phyloP scores from a whole-genome alignment of 169 alveolate species.

The Cryptosporidium ubiquitum region DNA sequence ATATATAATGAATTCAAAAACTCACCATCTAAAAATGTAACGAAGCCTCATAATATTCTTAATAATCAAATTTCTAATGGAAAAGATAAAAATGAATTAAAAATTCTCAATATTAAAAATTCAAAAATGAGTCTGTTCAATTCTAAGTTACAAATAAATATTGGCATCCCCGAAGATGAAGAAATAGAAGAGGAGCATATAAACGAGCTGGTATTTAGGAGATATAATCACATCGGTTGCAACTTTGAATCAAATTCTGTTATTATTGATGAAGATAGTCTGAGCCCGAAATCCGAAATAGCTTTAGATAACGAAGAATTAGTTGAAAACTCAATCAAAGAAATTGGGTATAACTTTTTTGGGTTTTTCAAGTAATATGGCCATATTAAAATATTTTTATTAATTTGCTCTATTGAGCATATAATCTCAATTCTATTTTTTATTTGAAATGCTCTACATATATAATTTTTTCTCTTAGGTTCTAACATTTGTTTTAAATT shows the following conservation, averaged over 20 bases:
- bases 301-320: slow-evolving; percentile 7
- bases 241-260: slow-evolving; percentile 10
- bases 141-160: slow-evolving; percentile 13
- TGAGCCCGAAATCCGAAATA: slow-evolving; percentile 72
- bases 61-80: not conserved
- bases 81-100: not conserved
- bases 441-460: not conserved
- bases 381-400: not conserved
- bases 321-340: slow-evolving; percentile 25
- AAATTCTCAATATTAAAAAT: not conserved
- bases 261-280: slow-evolving; percentile 7
- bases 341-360: slow-evolving; percentile 45
- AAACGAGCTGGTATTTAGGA: not conserved
- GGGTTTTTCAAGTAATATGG: slow-evolving; percentile 44
- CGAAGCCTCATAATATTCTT: not conserved
- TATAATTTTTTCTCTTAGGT: not conserved
- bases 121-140: not conserved
- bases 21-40: not conserved
- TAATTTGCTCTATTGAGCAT: not conserved
- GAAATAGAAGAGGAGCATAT: slow-evolving; percentile 53
- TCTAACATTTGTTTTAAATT: not conserved
- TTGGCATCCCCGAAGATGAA: slow-evolving; percentile 68
- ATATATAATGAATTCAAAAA: not conserved
- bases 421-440: not conserved
- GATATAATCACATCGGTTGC: not conserved